A percentile compares a stretch with the other conserved stretches of the same genome.
These are phyloP conservation scores for Tritrichomonas foetus DNA, from an alignment of 208 protist genomes.

Conservation along the genomic window DNA sequence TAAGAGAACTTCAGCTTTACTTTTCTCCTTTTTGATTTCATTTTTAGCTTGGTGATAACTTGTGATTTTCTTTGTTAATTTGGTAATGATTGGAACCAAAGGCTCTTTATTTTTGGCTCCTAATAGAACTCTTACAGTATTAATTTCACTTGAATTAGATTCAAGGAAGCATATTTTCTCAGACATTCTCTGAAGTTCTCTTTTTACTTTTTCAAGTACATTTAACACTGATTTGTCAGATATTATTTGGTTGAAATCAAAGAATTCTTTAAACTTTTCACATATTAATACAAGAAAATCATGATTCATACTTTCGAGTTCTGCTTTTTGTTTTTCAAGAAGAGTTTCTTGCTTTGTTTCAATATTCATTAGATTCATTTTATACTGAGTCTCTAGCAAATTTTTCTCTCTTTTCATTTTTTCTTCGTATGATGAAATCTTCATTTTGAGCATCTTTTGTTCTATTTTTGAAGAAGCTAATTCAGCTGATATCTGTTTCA, in stretches of 20 bases:
- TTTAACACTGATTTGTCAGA: neutral
- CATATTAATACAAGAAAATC: neutral
- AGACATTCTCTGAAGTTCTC: neutral
- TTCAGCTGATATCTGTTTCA: neutral
- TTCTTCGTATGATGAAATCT: neutral
- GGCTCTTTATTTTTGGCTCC: neutral
- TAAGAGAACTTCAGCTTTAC: neutral
- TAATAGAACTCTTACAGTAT: neutral
- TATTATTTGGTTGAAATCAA: neutral
- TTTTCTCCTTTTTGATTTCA: neutral
- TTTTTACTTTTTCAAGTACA: neutral
- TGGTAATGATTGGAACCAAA: neutral
- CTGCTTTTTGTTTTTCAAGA: neutral
- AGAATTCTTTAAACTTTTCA: conserved; percentile 2
- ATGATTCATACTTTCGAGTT: neutral
- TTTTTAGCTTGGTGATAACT: neutral
- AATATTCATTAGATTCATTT: neutral
- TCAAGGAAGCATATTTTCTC: neutral
- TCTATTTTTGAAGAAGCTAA: neutral
- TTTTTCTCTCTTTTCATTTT: neutral
- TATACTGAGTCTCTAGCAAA: neutral
- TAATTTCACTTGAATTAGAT: neutral
- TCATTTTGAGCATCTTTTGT: neutral
- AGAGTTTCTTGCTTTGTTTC: neutral
- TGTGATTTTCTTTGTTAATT: neutral